phyloP scores from a whole-genome alignment of 352 stramenopile species.

The Hyaloperonospora arabidopsidis region DNA sequence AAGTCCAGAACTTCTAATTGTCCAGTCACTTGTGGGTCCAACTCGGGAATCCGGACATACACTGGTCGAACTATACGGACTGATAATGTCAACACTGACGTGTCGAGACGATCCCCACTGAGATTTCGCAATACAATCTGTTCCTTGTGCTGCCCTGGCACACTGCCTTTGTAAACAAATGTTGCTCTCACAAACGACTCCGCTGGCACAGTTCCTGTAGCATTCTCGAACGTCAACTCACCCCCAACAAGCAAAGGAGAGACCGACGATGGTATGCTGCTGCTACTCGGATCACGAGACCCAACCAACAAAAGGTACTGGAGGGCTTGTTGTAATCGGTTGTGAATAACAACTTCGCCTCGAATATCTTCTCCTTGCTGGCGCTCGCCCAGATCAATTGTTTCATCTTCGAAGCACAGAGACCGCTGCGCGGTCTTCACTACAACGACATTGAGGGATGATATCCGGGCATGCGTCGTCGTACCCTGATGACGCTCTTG shows the following conservation, averaged over 20 bases:
- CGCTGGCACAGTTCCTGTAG: slow-evolving; percentile 60
- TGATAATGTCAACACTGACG: slow-evolving; percentile 51
- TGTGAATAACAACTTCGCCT: slow-evolving; percentile 59
- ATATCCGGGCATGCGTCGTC: slow-evolving; percentile 16
- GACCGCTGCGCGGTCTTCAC: slow-evolving; percentile 63
- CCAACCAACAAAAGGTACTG: slow-evolving; percentile 69
- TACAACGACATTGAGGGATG: slow-evolving; percentile 47
- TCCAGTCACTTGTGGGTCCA: slow-evolving; percentile 70
- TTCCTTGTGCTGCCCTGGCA: slow-evolving; percentile 65
- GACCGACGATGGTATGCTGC: slow-evolving; percentile 13
- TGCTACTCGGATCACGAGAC: slow-evolving; percentile 32
- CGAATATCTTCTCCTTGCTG: slow-evolving; percentile 54
- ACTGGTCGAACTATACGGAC: slow-evolving; percentile 70
- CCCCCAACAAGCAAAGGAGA: slow-evolving; percentile 29
- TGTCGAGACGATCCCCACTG: slow-evolving; percentile 69
- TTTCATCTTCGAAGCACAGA: slow-evolving; percentile 57
- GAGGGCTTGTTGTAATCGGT: slow-evolving; percentile 52
- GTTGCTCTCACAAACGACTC: slow-evolving; percentile 36
- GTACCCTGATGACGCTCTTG: slow-evolving; percentile 8
- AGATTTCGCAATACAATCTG: slow-evolving; percentile 80
- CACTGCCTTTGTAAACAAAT: slow-evolving; percentile 64
- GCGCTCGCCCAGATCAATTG: slow-evolving; percentile 70
- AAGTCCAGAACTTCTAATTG: slow-evolving; percentile 69
- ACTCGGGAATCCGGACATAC: slow-evolving; percentile 76
- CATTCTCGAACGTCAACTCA: slow-evolving; percentile 66